These are phyloP conservation scores for Tricholoma hemisulphureum DNA, from an alignment of 768 basidiomycete species.

Conservation along the genomic window DNA sequence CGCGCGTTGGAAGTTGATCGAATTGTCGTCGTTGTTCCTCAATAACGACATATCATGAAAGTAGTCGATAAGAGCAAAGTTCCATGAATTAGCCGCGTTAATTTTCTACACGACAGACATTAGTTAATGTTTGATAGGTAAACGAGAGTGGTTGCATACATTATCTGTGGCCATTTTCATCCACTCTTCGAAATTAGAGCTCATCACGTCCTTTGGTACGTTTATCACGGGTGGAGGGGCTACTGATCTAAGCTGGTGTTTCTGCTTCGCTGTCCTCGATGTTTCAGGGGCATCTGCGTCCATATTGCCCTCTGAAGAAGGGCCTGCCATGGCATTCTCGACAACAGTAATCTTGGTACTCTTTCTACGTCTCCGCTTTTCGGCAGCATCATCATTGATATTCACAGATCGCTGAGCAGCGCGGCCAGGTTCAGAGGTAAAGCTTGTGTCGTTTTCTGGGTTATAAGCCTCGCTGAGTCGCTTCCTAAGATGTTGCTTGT, in stretches of 20 bases:
- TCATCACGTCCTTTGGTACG: constrained; percentile 80
- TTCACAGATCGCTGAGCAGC: constrained; percentile 48
- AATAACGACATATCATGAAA: constrained; percentile 98
- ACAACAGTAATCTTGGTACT: constrained; percentile 62
- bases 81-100: constrained; percentile 96
- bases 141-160: constrained; percentile 47
- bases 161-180: constrained; percentile 99
- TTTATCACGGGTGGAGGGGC: constrained; percentile 57
- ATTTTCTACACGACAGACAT: constrained; percentile 75
- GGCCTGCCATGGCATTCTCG: constrained; percentile 58
- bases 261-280: constrained; percentile 53
- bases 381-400: constrained; percentile 83
- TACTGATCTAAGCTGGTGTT: constrained; percentile 61
- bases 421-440: constrained; percentile 34
- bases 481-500: constrained; percentile 47
- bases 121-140: constrained; percentile 6
- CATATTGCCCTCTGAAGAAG: constrained; percentile 50
- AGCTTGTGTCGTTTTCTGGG: constrained; percentile 44
- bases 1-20: constrained; percentile 99
- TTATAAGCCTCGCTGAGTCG: constrained; percentile 60
- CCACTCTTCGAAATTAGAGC: constrained; percentile 96
- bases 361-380: constrained; percentile 80
- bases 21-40: constrained; percentile 88
- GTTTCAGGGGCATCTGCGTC: constrained; percentile 41
- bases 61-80: constrained; percentile 96